These are phyloP conservation scores for Kalaharituber pfeilii DNA, from an alignment of 2,329 filamentous ascomycete genomes.

Conservation along the genomic window DNA sequence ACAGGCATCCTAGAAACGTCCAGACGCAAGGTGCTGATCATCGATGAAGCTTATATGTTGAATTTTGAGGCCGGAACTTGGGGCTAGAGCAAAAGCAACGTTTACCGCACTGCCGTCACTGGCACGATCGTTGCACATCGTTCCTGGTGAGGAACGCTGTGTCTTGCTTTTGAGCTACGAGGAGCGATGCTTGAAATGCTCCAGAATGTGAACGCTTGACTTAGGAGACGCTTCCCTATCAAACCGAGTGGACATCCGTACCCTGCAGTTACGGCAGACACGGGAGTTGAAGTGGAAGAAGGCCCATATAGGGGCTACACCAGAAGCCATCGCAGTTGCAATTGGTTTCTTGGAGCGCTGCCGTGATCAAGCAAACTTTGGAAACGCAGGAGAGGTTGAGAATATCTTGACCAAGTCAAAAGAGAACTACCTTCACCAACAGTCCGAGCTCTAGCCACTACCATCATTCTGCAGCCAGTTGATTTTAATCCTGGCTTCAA, in stretches of 20 bases:
- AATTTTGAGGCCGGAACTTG: conserved; percentile 25
- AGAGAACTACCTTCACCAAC: conserved; percentile 31
- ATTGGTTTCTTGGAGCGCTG: conserved; percentile 43
- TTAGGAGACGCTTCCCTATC: conserved; percentile 47
- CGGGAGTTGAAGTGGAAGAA: conserved; percentile 44
- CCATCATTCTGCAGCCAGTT: conserved; percentile 23
- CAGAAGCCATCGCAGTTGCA: conserved; percentile 36
- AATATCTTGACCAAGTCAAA: conserved; percentile 45
- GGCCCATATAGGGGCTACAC: conserved; percentile 37
- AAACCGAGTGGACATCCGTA: conserved; percentile 46
- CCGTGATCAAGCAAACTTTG: conserved; percentile 47
- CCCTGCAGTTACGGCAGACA: conserved; percentile 41
- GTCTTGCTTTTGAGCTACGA: conserved; percentile 54
- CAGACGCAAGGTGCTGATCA: conserved; percentile 55
- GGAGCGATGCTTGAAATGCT: conserved; percentile 53
- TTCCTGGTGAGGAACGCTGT: conserved; percentile 52
- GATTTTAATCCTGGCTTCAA: conserved; percentile 45
- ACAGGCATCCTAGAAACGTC: conserved; percentile 51
- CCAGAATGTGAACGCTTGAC: conserved; percentile 51
- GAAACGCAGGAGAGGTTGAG: conserved; percentile 59
- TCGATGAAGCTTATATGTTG: conserved; percentile 62
- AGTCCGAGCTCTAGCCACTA: conserved; percentile 20
- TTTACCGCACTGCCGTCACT: conserved; percentile 46
- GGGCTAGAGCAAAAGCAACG: conserved; percentile 27
- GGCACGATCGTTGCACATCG: conserved; percentile 58